phyloP scores from a whole-genome alignment of 305 asterid genomes.

The Solanum hybrid region DNA sequence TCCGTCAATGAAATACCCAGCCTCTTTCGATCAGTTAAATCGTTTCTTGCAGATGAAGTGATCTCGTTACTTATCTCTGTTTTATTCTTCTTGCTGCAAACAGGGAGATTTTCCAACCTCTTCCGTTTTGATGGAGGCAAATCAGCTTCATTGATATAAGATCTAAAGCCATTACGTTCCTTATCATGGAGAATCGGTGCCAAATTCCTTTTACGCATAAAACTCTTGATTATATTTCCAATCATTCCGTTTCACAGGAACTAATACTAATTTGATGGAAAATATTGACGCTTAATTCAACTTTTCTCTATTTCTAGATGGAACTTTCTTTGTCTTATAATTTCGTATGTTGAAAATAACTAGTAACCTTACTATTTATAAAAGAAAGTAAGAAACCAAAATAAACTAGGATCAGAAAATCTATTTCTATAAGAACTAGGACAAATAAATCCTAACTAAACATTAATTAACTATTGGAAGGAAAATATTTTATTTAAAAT shows the following conservation, averaged over 20 bases:
- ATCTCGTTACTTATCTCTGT: conserved; percentile 7
- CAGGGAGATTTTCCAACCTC: conserved; percentile 16
- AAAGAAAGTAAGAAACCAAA: neutral
- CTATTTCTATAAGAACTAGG: neutral
- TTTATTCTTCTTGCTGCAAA: neutral
- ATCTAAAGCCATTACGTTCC: neutral
- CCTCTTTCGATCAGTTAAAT: conserved; percentile 12
- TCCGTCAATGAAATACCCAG: conserved; percentile 47
- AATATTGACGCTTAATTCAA: neutral
- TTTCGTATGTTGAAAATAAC: neutral
- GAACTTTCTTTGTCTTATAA: neutral
- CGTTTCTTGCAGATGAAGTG: conserved; percentile 11
- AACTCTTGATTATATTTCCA: neutral
- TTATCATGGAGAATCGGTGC: too few relatives aligned
- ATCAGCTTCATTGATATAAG: conserved; percentile 13
- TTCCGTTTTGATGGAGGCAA: conserved; percentile 30
- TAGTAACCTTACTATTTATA: too few relatives aligned
- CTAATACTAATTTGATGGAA: neutral
- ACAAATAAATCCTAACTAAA: neutral
- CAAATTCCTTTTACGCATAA: neutral
- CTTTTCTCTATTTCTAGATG: too few relatives aligned
- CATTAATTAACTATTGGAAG: neutral
- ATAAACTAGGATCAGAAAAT: neutral
- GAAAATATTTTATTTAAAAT: too few relatives aligned
- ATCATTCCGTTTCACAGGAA: neutral